Percentiles rank a stretch among this genome's conserved stretches.
Conservation (phyloP, 495 filamentous ascomycete species). For the Diplogelasinospora grovesii region DNA sequence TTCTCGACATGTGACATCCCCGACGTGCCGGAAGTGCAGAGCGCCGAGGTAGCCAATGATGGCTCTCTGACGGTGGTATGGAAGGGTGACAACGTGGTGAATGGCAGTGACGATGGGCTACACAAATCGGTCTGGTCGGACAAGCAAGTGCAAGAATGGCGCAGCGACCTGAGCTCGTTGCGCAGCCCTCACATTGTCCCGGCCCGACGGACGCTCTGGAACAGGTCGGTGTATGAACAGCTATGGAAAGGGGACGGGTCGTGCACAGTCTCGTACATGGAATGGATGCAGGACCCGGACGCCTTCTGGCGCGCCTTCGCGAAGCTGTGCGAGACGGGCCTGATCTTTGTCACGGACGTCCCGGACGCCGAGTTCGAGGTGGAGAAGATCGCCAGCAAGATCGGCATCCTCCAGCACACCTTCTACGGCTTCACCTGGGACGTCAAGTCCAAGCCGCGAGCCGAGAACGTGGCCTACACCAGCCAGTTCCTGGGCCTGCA, state of each 20-base stretch:
- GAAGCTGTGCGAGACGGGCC: slow-evolving; percentile 51
- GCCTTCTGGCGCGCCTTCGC: slow-evolving; percentile 48
- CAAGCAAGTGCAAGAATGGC: slow-evolving; percentile 9
- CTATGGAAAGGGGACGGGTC: slow-evolving; percentile 11
- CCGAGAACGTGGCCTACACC: slow-evolving; percentile 91
- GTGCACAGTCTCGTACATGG: slow-evolving; percentile 52
- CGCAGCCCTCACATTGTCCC: slow-evolving; percentile 10
- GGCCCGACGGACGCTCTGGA: slow-evolving; percentile 15
- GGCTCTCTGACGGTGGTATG: slow-evolving; percentile 52
- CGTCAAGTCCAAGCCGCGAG: slow-evolving; percentile 65
- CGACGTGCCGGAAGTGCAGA: slow-evolving; percentile 33
- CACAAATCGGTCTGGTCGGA: slow-evolving; percentile 12
- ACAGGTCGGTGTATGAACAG: slow-evolving; percentile 31
- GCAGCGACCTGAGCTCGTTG: neutral
- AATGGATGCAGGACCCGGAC: slow-evolving; percentile 49
- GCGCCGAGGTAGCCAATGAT: slow-evolving; percentile 24
- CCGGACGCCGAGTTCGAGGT: slow-evolving; percentile 59
- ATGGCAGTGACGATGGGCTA: slow-evolving; percentile 17
- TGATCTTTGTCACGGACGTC: slow-evolving; percentile 67
- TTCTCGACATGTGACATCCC: slow-evolving; percentile 72
- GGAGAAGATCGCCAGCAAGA: slow-evolving; percentile 56
- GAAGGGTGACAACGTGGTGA: slow-evolving; percentile 21
- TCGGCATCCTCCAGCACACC: slow-evolving; percentile 69
- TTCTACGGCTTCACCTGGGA: slow-evolving; percentile 92
- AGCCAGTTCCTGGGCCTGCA: slow-evolving; percentile 71